These are phyloP conservation scores for Erodium texanum DNA, from an alignment of 441 rosid species.

Conservation along the genomic window DNA sequence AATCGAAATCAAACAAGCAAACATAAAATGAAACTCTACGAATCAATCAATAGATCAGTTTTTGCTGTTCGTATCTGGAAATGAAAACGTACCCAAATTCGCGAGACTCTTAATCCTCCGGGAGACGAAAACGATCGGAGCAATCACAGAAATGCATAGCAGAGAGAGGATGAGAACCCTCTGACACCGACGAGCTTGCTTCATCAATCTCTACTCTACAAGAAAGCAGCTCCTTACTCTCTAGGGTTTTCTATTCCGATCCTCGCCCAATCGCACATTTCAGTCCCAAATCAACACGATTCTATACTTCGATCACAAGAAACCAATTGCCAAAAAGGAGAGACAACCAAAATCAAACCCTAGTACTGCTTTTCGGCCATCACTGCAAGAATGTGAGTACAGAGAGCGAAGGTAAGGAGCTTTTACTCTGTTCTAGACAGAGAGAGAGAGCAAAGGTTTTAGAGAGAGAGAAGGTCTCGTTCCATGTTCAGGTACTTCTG, in stretches of 20 bases:
- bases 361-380: not conserved
- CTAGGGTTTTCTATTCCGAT: not conserved
- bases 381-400: not conserved
- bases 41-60: not conserved
- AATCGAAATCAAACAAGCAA: slow-evolving; percentile 9
- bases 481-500: slow-evolving; percentile 19
- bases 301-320: slow-evolving; percentile 28
- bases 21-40: not conserved
- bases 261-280: slow-evolving; percentile 32
- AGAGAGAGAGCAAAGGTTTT: slow-evolving; percentile 23
- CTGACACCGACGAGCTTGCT: slow-evolving; percentile 59
- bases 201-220: slow-evolving; percentile 39
- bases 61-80: too few relatives aligned
- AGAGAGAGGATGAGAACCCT: slow-evolving; percentile 71
- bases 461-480: slow-evolving; percentile 23
- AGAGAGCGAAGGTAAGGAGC: not conserved
- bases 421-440: slow-evolving; percentile 7
- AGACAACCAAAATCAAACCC: not conserved
- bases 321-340: slow-evolving; percentile 4
- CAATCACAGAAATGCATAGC: slow-evolving; percentile 56
- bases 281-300: slow-evolving; percentile 25
- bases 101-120: not conserved
- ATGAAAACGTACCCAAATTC: not conserved
- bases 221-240: not conserved
- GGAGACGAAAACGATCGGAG: slow-evolving; percentile 55